Percentiles rank a stretch among this genome's conserved stretches.
These are phyloP conservation scores for Caryopteris hybrid DNA, from an alignment of 305 asterid genomes.

Conservation along the genomic window DNA sequence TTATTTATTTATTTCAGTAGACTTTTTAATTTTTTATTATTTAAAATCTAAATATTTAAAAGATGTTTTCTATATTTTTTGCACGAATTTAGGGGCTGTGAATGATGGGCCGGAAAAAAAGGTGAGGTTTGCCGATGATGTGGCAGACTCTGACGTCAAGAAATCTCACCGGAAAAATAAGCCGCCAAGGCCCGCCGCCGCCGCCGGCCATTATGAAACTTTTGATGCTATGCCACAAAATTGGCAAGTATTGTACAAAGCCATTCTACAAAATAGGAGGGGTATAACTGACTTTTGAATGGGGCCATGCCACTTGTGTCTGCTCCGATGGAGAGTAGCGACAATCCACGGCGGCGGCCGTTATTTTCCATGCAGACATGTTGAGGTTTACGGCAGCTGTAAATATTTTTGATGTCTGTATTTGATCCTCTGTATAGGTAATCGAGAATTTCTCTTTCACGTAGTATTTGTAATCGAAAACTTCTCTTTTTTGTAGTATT, in stretches of 20 bases:
- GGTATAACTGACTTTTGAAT: background rate
- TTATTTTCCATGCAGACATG: background rate
- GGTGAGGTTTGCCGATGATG: slow-evolving; percentile 44
- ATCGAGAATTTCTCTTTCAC: too few relatives aligned
- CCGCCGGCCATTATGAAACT: slow-evolving; percentile 16
- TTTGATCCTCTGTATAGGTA: background rate
- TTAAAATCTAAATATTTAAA: background rate
- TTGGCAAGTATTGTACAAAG: slow-evolving; percentile 66
- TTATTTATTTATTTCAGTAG: too few relatives aligned
- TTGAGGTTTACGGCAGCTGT: too few relatives aligned
- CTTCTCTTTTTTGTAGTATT: too few relatives aligned
- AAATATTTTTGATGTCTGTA: background rate
- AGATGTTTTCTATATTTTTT: background rate
- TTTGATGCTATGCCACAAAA: slow-evolving; percentile 56
- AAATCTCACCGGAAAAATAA: slow-evolving; percentile 5
- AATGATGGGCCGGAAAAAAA: slow-evolving; percentile 34
- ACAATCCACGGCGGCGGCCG: background rate
- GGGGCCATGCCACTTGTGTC: too few relatives aligned
- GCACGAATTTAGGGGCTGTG: slow-evolving; percentile 18
- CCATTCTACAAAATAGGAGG: slow-evolving; percentile 48
- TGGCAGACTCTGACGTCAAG: slow-evolving; percentile 7
- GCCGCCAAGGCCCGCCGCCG: background rate
- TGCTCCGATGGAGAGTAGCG: background rate
- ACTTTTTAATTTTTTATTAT: background rate
- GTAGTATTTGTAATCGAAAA: too few relatives aligned